Evolutionary conservation across 2,329 filamentous ascomycete genomes (phyloP).

Genomic region (Pseudogymnoascus sp.): DNA sequence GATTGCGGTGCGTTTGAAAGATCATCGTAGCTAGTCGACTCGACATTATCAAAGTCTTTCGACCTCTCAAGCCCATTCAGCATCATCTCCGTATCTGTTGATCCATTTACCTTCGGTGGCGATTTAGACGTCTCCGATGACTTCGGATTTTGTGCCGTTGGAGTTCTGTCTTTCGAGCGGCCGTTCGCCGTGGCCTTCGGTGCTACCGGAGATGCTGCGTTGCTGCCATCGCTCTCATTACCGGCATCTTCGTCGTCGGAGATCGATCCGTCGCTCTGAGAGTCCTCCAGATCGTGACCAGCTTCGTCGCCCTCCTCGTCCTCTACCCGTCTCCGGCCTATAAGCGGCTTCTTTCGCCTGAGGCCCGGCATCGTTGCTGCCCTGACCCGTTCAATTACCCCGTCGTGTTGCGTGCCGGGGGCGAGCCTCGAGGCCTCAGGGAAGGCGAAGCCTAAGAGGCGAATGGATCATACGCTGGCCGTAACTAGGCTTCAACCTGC

Average conservation of each 20-base stretch:
- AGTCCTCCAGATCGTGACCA: conserved; percentile 49
- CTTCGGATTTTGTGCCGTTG: conserved; percentile 23
- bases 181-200: conserved; percentile 30
- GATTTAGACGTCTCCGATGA: conserved; percentile 32
- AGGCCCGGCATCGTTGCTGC: conserved; percentile 8
- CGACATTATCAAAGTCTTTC: conserved; percentile 16
- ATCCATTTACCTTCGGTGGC: conserved; percentile 31
- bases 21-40: conserved; percentile 3
- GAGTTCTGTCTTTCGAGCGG: conserved; percentile 26
- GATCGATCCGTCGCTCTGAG: conserved; percentile 54
- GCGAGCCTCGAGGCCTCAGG: conserved; percentile 7
- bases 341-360: conserved; percentile 51
- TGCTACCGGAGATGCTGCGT: conserved; percentile 31
- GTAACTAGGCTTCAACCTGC: conserved; percentile 1
- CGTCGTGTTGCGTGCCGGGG: neutral
- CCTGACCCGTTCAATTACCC: conserved; percentile 7
- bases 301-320: conserved; percentile 64
- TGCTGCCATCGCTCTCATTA: conserved; percentile 56
- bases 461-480: conserved; percentile 10
- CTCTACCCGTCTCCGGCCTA: conserved; percentile 58
- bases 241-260: conserved; percentile 52
- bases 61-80: conserved; percentile 38
- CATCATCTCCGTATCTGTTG: conserved; percentile 48
- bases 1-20: neutral
- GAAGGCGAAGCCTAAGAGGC: conserved; percentile 5